Base-by-base conservation (phyloP, 495 filamentous ascomycete species). In the Lasiosphaeris hirsuta region DNA sequence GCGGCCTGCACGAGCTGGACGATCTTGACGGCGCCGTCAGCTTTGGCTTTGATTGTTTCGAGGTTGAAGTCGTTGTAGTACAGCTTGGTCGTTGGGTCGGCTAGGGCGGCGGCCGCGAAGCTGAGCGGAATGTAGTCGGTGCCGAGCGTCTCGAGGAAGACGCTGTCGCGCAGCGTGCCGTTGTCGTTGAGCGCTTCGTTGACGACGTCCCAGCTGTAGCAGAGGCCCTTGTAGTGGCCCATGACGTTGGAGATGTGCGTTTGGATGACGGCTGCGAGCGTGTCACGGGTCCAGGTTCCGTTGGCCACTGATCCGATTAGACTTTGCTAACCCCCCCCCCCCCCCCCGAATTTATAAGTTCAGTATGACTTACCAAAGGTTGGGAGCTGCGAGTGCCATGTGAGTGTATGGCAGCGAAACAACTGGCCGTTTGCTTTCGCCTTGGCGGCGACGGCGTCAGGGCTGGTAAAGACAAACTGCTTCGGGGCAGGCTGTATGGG, bases 1-100 rank as follows among this genome's bases (percentile, higher is more conserved):
- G 68, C 65, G 38, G 54, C 56, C 45, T 75, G 67, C 40, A 84
- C 48, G 2, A 74, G 63, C 33, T 64, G 56, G 51, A 84, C 75
- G 40, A 85, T 64, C 10, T 60, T 42, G n/a, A 76, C 60, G 4
- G 78, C 75, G 13, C 67, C 73, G 19, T 64, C 63, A 7, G 76
- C 66, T 60, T 86, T 86, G 58, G 67, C 51, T 10, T 75, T 73
- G 10, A 69, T 60, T 36, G 67, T 69, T 56, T 84, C 81, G 59
- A 86, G 79, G 63, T 81, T 81, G 72, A 85, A 86, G 72, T 86
- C 83, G 67, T 88, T 88, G 74, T 86, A 85, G 72, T 86, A 89
- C 13, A 69, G 58, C 45, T 69, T 68, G 19, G 55, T 76, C 2
- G 11, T 5, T 6, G 65, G 67, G 57, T 70, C 67, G 19, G 62